These are phyloP conservation scores for Anthracocystis setariae DNA, from an alignment of 1,284 basidiomycete species.

Conservation along the genomic window DNA sequence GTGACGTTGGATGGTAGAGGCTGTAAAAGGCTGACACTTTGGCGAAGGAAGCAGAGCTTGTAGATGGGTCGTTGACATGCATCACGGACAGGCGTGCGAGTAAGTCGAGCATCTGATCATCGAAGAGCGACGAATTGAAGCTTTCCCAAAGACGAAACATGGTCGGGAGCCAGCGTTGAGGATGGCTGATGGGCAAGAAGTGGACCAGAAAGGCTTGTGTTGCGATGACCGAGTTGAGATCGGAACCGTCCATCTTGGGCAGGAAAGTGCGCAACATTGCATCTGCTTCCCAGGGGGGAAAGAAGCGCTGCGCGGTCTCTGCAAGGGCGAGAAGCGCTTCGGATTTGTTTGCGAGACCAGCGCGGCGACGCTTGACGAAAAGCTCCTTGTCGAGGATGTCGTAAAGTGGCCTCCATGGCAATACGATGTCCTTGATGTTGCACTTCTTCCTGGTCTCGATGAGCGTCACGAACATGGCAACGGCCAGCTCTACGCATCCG, in stretches of 20 bases:
- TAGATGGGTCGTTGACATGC: slow-evolving; percentile 72
- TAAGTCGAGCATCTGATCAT: slow-evolving; percentile 85
- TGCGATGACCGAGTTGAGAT: slow-evolving; percentile 72
- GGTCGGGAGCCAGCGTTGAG: slow-evolving; percentile 62
- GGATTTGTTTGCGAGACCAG: slow-evolving; percentile 72
- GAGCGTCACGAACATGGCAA: slow-evolving; percentile 78
- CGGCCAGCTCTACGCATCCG: slow-evolving; percentile 77
- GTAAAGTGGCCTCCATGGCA: slow-evolving; percentile 88
- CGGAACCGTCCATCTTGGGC: slow-evolving; percentile 79
- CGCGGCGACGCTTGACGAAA: slow-evolving; percentile 76
- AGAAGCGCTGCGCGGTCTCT: slow-evolving; percentile 84
- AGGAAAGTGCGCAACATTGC: slow-evolving; percentile 86
- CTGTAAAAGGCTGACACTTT: slow-evolving; percentile 16
- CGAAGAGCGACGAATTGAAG: slow-evolving; percentile 81
- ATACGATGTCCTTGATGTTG: slow-evolving; percentile 80
- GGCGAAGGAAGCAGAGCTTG: slow-evolving; percentile 36
- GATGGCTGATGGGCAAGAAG: slow-evolving; percentile 62
- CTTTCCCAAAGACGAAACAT: slow-evolving; percentile 84
- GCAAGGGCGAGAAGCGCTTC: slow-evolving; percentile 87
- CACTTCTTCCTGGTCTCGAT: slow-evolving; percentile 82
- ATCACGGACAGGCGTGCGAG: slow-evolving; percentile 80
- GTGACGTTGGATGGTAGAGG: slow-evolving; percentile 21
- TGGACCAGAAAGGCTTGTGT: slow-evolving; percentile 66
- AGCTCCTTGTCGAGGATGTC: slow-evolving; percentile 82
- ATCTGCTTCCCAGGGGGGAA: slow-evolving; percentile 85